These are phyloP conservation scores for Canariomyces notabilis DNA, from an alignment of 2,329 filamentous ascomycete species.

Conservation along the genomic window DNA sequence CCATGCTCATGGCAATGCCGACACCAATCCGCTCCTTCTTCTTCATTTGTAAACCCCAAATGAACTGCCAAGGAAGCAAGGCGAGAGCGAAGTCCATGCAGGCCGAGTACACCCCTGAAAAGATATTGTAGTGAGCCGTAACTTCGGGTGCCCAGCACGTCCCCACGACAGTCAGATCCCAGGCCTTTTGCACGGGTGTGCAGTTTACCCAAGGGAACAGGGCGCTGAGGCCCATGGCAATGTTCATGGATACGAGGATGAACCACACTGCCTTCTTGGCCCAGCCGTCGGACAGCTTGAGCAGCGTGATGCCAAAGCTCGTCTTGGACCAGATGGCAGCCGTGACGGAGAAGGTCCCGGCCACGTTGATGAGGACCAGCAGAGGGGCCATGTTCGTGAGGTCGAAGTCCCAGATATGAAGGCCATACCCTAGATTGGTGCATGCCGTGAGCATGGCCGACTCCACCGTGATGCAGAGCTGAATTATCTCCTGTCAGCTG, in stretches of 20 bases:
- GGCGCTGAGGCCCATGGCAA: conserved; percentile 25
- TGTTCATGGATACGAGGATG: conserved; percentile 30
- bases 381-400: conserved; percentile 15
- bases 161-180: conserved; percentile 19
- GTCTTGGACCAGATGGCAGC: conserved; percentile 35
- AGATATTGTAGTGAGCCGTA: conserved; percentile 25
- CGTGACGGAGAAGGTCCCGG: conserved; percentile 28
- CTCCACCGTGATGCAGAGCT: conserved; percentile 19
- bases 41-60: conserved; percentile 30
- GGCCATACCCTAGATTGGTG: conserved; percentile 21
- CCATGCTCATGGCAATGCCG: conserved; percentile 31
- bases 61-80: conserved; percentile 28
- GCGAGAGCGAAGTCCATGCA: conserved; percentile 28
- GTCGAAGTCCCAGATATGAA: conserved; percentile 25
- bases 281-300: conserved; percentile 30
- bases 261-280: conserved; percentile 28
- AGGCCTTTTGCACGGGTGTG: conserved; percentile 24
- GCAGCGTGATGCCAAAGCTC: conserved; percentile 34
- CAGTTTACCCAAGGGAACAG: conserved; percentile 28
- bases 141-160: conserved; percentile 25
- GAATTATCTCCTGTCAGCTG: background rate
- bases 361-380: conserved; percentile 16
- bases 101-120: conserved; percentile 23
- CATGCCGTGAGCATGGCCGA: conserved; percentile 16
- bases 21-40: conserved; percentile 30